Evolutionary conservation across 1,284 basidiomycete species (phyloP).

Genomic region (Ceratobasidium sp.): DNA sequence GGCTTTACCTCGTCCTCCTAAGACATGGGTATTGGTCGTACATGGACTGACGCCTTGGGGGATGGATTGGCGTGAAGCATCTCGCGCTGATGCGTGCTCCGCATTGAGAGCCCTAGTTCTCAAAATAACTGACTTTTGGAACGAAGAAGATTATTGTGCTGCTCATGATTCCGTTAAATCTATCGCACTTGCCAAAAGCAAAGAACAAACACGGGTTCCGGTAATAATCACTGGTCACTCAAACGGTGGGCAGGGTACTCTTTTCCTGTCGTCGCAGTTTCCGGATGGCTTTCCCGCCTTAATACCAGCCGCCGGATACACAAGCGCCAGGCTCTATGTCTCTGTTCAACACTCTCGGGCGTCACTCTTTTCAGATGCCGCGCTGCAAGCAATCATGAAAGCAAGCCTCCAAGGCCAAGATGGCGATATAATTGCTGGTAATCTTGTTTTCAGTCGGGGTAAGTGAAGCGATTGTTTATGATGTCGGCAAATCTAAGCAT

Average conservation of each 20-base stretch:
- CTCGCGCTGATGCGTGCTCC: constrained; percentile 65
- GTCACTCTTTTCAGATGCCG: constrained; percentile 37
- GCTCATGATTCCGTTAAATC: not conserved
- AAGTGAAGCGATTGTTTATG: not conserved
- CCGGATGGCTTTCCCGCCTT: constrained; percentile 60
- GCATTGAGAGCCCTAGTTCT: constrained; percentile 57
- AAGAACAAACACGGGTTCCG: constrained; percentile 45
- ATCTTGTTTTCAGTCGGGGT: constrained; percentile 34
- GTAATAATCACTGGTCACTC: constrained; percentile 84
- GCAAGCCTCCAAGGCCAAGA: constrained; percentile 41
- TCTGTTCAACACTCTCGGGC: constrained; percentile 38
- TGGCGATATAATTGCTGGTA: constrained; percentile 41
- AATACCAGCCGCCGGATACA: constrained; percentile 42
- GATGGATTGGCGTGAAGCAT: constrained; percentile 85
- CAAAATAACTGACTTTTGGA: constrained; percentile 40
- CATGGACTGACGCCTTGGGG: constrained; percentile 81
- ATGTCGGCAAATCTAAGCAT: not conserved
- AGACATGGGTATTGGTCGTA: constrained; percentile 75
- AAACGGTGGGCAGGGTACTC: constrained; percentile 91
- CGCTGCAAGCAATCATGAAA: constrained; percentile 35
- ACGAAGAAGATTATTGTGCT: constrained; percentile 26
- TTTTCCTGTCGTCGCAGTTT: constrained; percentile 77
- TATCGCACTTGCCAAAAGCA: not conserved
- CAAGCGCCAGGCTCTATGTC: constrained; percentile 40
- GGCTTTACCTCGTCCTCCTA: constrained; percentile 62